Base-by-base conservation (phyloP, 1,284 basidiomycete genomes). In the Caloboletus inedulis region DNA sequence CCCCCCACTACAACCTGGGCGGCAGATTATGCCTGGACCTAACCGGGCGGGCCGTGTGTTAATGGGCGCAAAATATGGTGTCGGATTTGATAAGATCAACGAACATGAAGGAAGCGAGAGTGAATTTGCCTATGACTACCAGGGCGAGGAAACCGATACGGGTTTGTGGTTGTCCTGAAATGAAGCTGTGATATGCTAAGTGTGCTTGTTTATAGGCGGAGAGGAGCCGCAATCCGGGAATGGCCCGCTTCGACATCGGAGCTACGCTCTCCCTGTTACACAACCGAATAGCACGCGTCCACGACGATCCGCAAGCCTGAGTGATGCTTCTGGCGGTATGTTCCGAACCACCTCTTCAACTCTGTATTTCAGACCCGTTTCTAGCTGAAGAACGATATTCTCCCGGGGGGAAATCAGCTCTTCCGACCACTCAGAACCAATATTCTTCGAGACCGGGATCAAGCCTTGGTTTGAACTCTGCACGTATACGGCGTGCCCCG, bases 281-380 rank as follows among this genome's bases (percentile, higher is more conserved):
- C 62, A 58, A 54, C 53, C 56, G 42, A 58, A 42, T 27, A 46
- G 56, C 47, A 74, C 73, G 21, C 77, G 85, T 33, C 79, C 83
- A 47, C 74, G 85, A 49, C 75, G 86, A 46, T 87, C 85, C 29
- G 82, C 83, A 16, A 87, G 85, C 63, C 68, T 88, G 46, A 87
- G 84, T 60, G 84, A 86, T 61, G 79, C 80, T 33, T 70, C 73
- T 47, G 66, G 76, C 75, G 55, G 69, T 71, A 71, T 66, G 64
- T 61, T 61, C 48, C 40, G 36, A 58, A 45, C 30, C 40, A 43
- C 34, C 18, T 56, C 51, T 49, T 47, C 27, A 33, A 7, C 14
- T 27, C 35, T 31, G 35, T 33, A 30, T 47, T 53, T 58, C 40
- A 59, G 37, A 55, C 44, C 43, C 23, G 42, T 42, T 25, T 47